Base-by-base conservation (phyloP, 2,329 filamentous ascomycete genomes). In the Lithohypha guttulata region DNA sequence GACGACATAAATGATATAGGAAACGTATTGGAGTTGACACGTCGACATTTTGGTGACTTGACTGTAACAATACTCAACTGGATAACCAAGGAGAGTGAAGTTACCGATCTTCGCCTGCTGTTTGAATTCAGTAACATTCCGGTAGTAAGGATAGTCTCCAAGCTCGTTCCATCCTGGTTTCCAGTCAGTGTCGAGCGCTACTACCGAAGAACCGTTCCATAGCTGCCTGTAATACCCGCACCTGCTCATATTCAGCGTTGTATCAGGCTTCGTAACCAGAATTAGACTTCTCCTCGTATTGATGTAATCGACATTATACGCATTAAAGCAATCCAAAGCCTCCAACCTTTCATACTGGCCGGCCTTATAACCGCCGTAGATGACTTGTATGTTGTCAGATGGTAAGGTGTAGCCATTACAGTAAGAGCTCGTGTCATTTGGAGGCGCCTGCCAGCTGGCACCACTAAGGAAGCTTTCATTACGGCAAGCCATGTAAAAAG, bases 61-160 rank as follows among this genome's bases (percentile, higher is more conserved):
- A 17, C 45, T 43, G 2, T 56, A 18, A 33, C 55, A 59, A 25
- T 54, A 46, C 7, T 50, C 31, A 7, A 43, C 23, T 5, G 21
- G 10, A 28, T 30, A 30, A n/a, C n/a, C n/a, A n/a, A n/a, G n/a
- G n/a, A n/a, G n/a, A n/a, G n/a, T n/a, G n/a, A n/a, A 14, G 7
- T 6, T 10, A 27, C 37, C 10, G 18, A 6, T n/a, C 21, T 8
- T 28, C 15, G 14, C 14, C 28, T 30, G 3, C 29, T 10, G 13
- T 34, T 18, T 6, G 27, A 6, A 7, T 21, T 3, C 15, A 33
- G 6, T 11, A 6, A 6, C 27, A 14, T 8, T 33, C 4, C 17
- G 7, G 28, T 15, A 11, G n/a, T n/a, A 11, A 6, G n/a, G 20
- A 4, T 34, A n/a, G 15, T 26, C 17, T 11, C 28, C 37, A 40